Evolutionary conservation across 352 stramenopile genomes (phyloP).

Genomic region (Globisporangium cylindrosporum): DNA sequence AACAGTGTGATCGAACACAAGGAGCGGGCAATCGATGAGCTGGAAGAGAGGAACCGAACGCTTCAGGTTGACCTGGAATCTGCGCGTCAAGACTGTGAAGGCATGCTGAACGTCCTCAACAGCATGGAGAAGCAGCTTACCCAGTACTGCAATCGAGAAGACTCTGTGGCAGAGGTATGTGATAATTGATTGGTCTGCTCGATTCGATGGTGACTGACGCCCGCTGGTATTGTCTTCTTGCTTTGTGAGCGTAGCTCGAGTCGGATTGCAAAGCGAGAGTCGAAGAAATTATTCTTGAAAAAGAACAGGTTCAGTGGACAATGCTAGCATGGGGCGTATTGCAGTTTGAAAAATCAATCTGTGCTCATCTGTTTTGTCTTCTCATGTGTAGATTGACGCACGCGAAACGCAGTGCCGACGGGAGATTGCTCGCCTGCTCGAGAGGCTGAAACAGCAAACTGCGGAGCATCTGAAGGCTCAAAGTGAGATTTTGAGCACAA

Average conservation of each 20-base stretch:
- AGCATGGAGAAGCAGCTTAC: slow-evolving; percentile 84
- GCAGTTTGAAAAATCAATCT: not conserved
- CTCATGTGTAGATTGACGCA: slow-evolving; percentile 34
- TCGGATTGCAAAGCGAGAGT: slow-evolving; percentile 65
- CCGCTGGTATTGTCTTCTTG: not conserved
- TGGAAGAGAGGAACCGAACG: slow-evolving; percentile 39
- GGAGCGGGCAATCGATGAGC: slow-evolving; percentile 45
- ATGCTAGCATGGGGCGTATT: not conserved
- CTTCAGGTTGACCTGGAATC: slow-evolving; percentile 56
- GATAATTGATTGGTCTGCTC: not conserved
- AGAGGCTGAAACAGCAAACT: slow-evolving; percentile 46
- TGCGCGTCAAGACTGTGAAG: slow-evolving; percentile 76
- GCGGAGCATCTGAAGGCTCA: slow-evolving; percentile 45
- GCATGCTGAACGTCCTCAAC: slow-evolving; percentile 79
- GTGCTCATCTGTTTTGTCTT: not conserved
- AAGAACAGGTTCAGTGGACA: slow-evolving; percentile 53
- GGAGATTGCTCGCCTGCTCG: slow-evolving; percentile 68
- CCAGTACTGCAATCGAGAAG: slow-evolving; percentile 70
- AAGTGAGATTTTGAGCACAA: slow-evolving; percentile 33
- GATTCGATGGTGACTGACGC: not conserved
- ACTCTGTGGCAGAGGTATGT: slow-evolving; percentile 64
- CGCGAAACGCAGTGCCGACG: slow-evolving; percentile 62
- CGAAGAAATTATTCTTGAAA: slow-evolving; percentile 69
- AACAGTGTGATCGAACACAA: slow-evolving; percentile 55
- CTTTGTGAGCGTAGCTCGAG: slow-evolving; percentile 43